A percentile compares a stretch with the other conserved stretches of the same genome.
These are phyloP conservation scores for Streptanthus diversifolius DNA, from an alignment of 345 rosid species.

Conservation along the genomic window DNA sequence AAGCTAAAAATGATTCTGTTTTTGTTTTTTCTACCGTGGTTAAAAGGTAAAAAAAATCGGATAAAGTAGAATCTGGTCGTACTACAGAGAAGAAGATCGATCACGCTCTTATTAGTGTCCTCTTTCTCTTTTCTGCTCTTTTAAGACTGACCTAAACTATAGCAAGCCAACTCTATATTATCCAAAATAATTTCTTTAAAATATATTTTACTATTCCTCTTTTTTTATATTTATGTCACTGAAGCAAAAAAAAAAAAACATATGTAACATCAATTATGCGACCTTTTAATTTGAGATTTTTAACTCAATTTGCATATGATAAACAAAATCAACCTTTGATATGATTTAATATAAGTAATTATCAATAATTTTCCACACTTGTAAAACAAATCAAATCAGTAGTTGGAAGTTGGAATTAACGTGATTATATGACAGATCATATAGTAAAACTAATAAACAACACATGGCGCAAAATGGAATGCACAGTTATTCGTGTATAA, in stretches of 20 bases:
- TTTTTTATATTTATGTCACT: neutral
- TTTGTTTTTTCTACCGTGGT: neutral
- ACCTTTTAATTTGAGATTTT: neutral
- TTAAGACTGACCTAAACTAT: conserved; percentile 9
- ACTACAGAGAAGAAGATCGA: neutral
- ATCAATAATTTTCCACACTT: neutral
- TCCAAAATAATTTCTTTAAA: neutral
- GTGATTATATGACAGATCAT: neutral
- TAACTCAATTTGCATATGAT: neutral
- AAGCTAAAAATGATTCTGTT: neutral
- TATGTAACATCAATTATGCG: neutral
- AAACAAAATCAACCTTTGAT: neutral
- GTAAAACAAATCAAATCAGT: neutral
- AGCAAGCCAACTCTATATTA: conserved; percentile 13
- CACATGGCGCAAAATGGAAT: neutral
- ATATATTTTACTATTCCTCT: neutral
- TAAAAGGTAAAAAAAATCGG: neutral
- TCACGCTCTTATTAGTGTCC: neutral
- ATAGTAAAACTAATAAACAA: neutral
- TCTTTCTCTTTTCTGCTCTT: conserved; percentile 5
- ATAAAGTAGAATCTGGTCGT: conserved; percentile 4
- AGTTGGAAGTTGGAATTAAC: neutral
- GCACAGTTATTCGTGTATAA: neutral
- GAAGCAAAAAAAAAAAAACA: neutral
- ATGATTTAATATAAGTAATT: neutral